Conservation (phyloP, 108 stramenopile genomes). For the Cylindrotheca closterium region DNA sequence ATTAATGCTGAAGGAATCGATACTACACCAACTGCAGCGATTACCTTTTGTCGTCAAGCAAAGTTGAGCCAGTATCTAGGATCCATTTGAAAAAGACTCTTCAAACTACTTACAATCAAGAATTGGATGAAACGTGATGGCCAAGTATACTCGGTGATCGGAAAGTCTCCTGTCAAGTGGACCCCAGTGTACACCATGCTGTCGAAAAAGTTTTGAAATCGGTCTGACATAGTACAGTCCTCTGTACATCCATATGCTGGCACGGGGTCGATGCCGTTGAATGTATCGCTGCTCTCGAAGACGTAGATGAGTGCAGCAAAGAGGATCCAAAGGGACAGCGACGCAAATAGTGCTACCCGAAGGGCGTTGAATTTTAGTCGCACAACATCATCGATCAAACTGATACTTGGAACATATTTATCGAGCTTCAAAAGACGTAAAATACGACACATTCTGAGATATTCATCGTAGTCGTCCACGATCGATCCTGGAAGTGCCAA, state of each 20-base stretch:
- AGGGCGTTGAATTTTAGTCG: conserved; percentile 71
- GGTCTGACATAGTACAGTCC: conserved; percentile 69
- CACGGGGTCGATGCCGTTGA: conserved; percentile 67
- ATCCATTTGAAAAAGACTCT: too few relatives aligned
- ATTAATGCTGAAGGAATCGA: conserved; percentile 87
- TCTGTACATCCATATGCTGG: conserved; percentile 68
- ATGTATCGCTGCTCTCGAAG: conserved; percentile 69
- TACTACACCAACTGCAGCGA: conserved; percentile 89
- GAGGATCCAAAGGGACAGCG: conserved; percentile 77
- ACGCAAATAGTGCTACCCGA: conserved; percentile 67
- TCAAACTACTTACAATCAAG: conserved; percentile 44
- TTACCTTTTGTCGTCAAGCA: conserved; percentile 24
- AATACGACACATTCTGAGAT: conserved; percentile 84
- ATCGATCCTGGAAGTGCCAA: conserved; percentile 51
- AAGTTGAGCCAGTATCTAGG: too few relatives aligned
- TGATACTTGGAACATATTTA: conserved; percentile 86
- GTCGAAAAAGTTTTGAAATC: conserved; percentile 67
- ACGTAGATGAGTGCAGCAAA: conserved; percentile 80
- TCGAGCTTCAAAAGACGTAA: conserved; percentile 82
- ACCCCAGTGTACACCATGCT: conserved; percentile 70
- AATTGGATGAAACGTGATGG: conserved; percentile 67
- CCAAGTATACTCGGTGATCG: conserved; percentile 69
- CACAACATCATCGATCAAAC: conserved; percentile 87
- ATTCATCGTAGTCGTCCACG: conserved; percentile 85
- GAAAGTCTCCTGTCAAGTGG: conserved; percentile 59